Base-by-base conservation (phyloP, 768 basidiomycete species). In the Suillus americanus region DNA sequence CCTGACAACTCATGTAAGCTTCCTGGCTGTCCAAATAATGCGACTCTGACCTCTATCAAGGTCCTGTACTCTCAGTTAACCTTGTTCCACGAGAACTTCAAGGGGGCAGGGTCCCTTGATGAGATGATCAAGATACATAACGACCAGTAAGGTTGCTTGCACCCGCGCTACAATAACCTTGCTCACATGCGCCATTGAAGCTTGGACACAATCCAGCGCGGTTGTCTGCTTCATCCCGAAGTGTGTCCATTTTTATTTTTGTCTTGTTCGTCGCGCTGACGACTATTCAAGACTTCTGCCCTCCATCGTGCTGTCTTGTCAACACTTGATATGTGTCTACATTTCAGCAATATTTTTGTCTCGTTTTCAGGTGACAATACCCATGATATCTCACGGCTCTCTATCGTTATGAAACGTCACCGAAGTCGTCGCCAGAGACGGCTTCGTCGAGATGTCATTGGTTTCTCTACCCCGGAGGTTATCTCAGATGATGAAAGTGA, bases 111-210 rank as follows among this genome's bases (percentile, higher is more conserved):
- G 61, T 91, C 91, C 3, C 79, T 95, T 16, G 93, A 94, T 69
- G 89, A 92, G 62, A 89, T 92, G 80, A 88, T 94, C 55, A 75
- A 75, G 38, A 65, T 88, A 14, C 92, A 94, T 69, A 81, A 86
- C 38, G 81, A 85, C 33, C 87, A 92, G 92, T 93, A 67, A 68
- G 91, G 78, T 28, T 30, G 30, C 25, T 43, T 61, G 20, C 10
- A 59, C 2, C 20, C 40, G 30, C 62, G 13, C 41, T 60, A 28
- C 57, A 35, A 35, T n/a, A 13, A 37, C 20, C 43, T 41, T 30
- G 62, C 45, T 51, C 30, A 66, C 14, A 53, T 3, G 55, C 43
- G 30, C 48, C 59, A 63, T 51, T 7, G 37, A 37, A 91, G 91
- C 68, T 79, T 92, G 40, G 82, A 85, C 53, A 86, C 81, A 64